Evolutionary conservation across 805 yeast species (phyloP).

Genomic region (Scheffersomyces lignosus): DNA sequence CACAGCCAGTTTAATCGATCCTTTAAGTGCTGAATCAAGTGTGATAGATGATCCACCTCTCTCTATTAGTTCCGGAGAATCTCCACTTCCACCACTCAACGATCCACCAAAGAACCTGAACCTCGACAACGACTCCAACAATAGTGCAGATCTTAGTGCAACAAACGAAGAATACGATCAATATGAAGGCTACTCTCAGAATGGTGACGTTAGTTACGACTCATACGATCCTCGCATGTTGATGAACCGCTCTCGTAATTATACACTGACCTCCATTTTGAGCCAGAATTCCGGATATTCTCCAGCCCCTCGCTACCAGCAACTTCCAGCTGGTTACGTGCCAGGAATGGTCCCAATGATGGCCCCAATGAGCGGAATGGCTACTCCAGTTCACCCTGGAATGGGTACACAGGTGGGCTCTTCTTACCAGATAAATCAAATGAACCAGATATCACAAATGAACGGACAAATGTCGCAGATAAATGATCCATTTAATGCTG

Average conservation of each 20-base stretch:
- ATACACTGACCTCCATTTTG: background rate
- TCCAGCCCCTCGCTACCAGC: background rate
- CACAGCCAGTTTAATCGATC: background rate
- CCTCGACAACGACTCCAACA: background rate
- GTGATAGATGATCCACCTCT: background rate
- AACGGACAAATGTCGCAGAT: too few relatives aligned
- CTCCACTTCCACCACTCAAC: background rate
- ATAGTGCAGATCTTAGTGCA: background rate
- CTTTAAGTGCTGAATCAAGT: background rate
- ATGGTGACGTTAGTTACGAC: too few relatives aligned
- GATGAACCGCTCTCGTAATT: too few relatives aligned
- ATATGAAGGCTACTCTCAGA: too few relatives aligned
- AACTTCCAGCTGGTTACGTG: background rate
- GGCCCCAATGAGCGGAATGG: background rate
- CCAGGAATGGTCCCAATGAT: background rate
- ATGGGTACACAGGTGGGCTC: background rate
- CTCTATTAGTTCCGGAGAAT: background rate
- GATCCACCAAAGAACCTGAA: background rate
- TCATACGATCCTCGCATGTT: too few relatives aligned
- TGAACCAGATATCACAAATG: too few relatives aligned
- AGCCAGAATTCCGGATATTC: background rate
- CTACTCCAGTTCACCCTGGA: background rate
- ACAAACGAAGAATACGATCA: too few relatives aligned
- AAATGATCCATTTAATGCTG: slow-evolving; percentile 32
- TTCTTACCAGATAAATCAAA: slow-evolving; percentile 17